These are phyloP conservation scores for Candolleomyces eurysporus DNA, from an alignment of 768 basidiomycete genomes.

Conservation along the genomic window DNA sequence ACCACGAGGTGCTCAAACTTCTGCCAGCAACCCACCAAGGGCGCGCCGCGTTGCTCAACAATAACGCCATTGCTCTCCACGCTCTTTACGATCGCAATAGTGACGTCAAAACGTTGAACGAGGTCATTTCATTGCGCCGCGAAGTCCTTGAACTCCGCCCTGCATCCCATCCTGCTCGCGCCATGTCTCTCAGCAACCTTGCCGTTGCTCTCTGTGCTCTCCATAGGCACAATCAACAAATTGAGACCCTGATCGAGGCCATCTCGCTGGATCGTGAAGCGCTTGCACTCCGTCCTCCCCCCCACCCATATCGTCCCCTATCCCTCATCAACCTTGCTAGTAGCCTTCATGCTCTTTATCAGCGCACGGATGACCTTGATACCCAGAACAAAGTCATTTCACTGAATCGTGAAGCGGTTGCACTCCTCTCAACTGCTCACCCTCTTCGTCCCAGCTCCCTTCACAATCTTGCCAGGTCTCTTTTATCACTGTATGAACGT, in stretches of 20 bases:
- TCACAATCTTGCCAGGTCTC: slow-evolving; percentile 6
- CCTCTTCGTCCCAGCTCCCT: neutral
- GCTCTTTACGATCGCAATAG: no score
- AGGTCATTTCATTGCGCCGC: neutral
- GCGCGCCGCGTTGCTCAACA: neutral
- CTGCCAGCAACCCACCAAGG: no score
- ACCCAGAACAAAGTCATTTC: neutral
- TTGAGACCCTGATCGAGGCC: slow-evolving; percentile 9
- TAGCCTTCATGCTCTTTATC: slow-evolving; percentile 13
- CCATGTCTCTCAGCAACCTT: neutral
- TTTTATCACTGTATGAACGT: neutral
- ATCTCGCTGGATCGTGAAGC: slow-evolving; percentile 10
- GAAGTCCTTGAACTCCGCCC: neutral
- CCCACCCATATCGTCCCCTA: slow-evolving; percentile 7
- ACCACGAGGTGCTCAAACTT: no score
- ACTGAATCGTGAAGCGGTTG: no score
- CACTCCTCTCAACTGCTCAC: neutral
- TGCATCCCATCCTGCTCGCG: neutral
- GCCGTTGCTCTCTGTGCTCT: neutral
- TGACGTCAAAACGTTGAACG: neutral
- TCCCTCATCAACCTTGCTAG: slow-evolving; percentile 11
- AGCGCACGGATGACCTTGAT: slow-evolving; percentile 1
- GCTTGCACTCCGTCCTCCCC: slow-evolving; percentile 7
- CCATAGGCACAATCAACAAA: neutral
- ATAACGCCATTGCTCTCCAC: neutral